phyloP scores from a whole-genome alignment of 352 stramenopile genomes.

The Thalassiosira mediterranea region DNA sequence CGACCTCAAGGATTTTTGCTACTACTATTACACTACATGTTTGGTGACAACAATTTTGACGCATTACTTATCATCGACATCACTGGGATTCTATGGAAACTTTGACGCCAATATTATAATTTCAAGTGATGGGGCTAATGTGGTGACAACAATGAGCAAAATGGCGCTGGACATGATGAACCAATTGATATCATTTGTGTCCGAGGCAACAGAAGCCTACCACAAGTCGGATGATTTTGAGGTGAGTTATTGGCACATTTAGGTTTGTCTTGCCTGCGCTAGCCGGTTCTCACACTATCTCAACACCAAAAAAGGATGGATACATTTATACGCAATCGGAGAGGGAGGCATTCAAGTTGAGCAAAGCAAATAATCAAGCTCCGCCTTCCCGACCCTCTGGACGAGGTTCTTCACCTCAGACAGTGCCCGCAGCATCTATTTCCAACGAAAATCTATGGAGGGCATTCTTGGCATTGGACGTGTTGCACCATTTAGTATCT shows the following conservation, averaged over 20 bases:
- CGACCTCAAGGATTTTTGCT: slow-evolving; percentile 45
- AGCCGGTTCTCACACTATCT: not conserved
- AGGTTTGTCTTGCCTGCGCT: slow-evolving; percentile 35
- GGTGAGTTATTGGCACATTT: slow-evolving; percentile 41
- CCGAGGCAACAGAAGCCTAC: slow-evolving; percentile 66
- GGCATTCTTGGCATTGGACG: slow-evolving; percentile 51
- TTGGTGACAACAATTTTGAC: slow-evolving; percentile 51
- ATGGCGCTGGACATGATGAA: slow-evolving; percentile 50
- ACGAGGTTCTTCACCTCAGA: slow-evolving; percentile 20
- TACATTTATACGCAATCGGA: slow-evolving; percentile 65
- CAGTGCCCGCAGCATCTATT: slow-evolving; percentile 28
- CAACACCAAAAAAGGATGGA: slow-evolving; percentile 34
- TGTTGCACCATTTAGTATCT: slow-evolving; percentile 29
- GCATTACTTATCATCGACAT: slow-evolving; percentile 45
- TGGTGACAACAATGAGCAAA: slow-evolving; percentile 30
- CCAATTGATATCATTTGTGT: slow-evolving; percentile 56
- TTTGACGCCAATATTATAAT: slow-evolving; percentile 28
- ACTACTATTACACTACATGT: slow-evolving; percentile 55
- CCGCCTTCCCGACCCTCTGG: slow-evolving; percentile 16
- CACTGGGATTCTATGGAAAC: slow-evolving; percentile 41
- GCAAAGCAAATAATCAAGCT: slow-evolving; percentile 1
- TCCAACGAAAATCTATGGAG: slow-evolving; percentile 55
- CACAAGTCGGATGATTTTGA: slow-evolving; percentile 82
- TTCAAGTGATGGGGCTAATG: slow-evolving; percentile 7
- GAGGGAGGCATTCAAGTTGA: slow-evolving; percentile 37